Conservation (phyloP, 768 basidiomycete species). For the Mycena alexandri region DNA sequence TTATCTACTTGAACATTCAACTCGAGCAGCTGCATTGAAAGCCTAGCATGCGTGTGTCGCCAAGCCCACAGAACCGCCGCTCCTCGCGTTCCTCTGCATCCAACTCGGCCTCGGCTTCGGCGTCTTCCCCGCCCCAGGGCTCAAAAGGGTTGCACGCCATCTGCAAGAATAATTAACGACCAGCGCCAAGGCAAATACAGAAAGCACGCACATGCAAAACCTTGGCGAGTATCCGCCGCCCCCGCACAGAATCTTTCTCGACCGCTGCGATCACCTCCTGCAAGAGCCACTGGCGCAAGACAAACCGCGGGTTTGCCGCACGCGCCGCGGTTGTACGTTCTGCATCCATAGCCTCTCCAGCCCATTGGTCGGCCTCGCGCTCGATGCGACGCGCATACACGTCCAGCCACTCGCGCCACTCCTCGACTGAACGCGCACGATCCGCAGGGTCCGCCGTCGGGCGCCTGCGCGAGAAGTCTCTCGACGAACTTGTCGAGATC, state of each 20-base stretch:
- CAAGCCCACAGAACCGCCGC: conserved; percentile 81
- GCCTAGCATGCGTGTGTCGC: conserved; percentile 81
- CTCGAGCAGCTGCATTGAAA: conserved; percentile 97
- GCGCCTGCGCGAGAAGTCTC: conserved; percentile 59
- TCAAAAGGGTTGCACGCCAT: conserved; percentile 92
- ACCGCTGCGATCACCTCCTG: conserved; percentile 90
- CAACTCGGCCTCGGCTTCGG: conserved; percentile 59
- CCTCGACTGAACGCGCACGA: conserved; percentile 57
- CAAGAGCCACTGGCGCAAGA: conserved; percentile 94
- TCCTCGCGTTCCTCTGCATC: conserved; percentile 76
- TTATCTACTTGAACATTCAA: conserved; percentile 47
- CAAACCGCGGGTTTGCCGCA: conserved; percentile 88
- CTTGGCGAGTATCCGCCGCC: conserved; percentile 79
- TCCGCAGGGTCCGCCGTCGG: conserved; percentile 62
- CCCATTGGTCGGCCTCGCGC: conserved; percentile 64
- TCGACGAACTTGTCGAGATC: conserved; percentile 58
- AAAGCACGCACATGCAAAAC: conserved; percentile 77
- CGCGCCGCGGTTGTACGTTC: conserved; percentile 65
- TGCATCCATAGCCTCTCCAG: conserved; percentile 52
- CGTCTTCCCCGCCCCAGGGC: conserved; percentile 85
- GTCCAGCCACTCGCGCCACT: conserved; percentile 75
- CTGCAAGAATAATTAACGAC: conserved; percentile 51
- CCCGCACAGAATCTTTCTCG: conserved; percentile 72
- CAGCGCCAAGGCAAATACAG: conserved; percentile 7
- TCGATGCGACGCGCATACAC: conserved; percentile 71